Evolutionary conservation across 768 basidiomycete species (phyloP).

Genomic region (Termitomyces sp.): DNA sequence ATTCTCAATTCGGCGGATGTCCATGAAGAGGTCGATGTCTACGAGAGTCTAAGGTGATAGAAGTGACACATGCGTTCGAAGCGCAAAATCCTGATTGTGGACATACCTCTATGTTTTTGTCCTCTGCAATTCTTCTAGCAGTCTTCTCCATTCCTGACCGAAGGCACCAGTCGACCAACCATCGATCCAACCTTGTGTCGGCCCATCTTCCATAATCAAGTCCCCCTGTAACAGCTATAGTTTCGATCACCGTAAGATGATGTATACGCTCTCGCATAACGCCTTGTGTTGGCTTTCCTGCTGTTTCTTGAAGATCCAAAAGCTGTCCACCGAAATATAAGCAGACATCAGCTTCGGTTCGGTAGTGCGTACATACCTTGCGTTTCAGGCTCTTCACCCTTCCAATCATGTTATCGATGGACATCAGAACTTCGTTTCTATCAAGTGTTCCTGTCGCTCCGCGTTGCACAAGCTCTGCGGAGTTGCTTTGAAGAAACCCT

Average conservation of each 20-base stretch:
- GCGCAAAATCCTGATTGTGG: background rate
- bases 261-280: constrained; percentile 71
- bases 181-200: constrained; percentile 75
- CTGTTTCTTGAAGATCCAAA: constrained; percentile 39
- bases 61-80: background rate
- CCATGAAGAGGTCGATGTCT: constrained; percentile 87
- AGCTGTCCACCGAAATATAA: constrained; percentile 25
- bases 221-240: constrained; percentile 41
- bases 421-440: constrained; percentile 48
- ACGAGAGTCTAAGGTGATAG: constrained; percentile 57
- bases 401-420: constrained; percentile 71
- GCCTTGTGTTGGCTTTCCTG: constrained; percentile 57
- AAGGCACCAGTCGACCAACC: constrained; percentile 91
- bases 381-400: constrained; percentile 78
- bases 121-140: constrained; percentile 69
- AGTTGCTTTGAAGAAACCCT: constrained; percentile 46
- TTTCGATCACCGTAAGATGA: constrained; percentile 63
- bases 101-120: constrained; percentile 75
- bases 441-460: constrained; percentile 30
- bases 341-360: constrained; percentile 1
- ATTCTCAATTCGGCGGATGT: constrained; percentile 80
- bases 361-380: constrained; percentile 53
- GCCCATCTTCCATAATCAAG: constrained; percentile 72
- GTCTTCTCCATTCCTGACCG: constrained; percentile 73
- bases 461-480: constrained; percentile 55